A percentile compares a stretch with the other conserved stretches of the same genome.
Conservation (phyloP, 169 alveolate species). For the Cryptosporidium ryanae region DNA sequence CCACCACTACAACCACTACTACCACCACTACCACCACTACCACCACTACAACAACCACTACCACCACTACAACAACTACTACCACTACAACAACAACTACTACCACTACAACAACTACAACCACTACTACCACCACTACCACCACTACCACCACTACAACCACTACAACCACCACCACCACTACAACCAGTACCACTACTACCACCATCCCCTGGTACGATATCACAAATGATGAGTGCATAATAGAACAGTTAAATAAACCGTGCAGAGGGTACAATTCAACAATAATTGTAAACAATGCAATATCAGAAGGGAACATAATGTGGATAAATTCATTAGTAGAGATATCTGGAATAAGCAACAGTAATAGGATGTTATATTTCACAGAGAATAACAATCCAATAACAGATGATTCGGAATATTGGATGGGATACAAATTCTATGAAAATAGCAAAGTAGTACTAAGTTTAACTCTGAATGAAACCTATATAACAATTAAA, state of each 20-base stretch:
- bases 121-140: neutral
- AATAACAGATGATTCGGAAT: slow-evolving; percentile 15
- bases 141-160: slow-evolving; percentile 32
- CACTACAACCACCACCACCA: slow-evolving; percentile 13
- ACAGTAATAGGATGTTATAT: slow-evolving; percentile 10
- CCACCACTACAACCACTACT: slow-evolving; percentile 25
- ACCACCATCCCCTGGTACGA: slow-evolving; percentile 52
- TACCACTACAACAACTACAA: neutral
- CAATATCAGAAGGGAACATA: slow-evolving; percentile 11
- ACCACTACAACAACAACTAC: neutral
- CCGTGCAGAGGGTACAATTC: slow-evolving; percentile 55
- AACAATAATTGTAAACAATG: neutral
- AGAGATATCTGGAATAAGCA: neutral
- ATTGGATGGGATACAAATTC: slow-evolving; percentile 67
- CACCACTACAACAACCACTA: neutral
- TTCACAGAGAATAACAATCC: slow-evolving; percentile 61
- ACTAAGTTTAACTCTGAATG: slow-evolving; percentile 23
- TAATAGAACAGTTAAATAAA: neutral
- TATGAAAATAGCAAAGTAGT: neutral
- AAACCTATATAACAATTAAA: slow-evolving; percentile 35
- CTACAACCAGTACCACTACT: slow-evolving; percentile 36
- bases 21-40: neutral
- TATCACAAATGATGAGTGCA: slow-evolving; percentile 27
- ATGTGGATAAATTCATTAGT: slow-evolving; percentile 40
- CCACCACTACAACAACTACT: neutral